Percentiles rank a stretch among this genome's conserved stretches.
Evolutionary conservation across 768 basidiomycete genomes (phyloP).

Genomic region (Leccinum aurantiacum): DNA sequence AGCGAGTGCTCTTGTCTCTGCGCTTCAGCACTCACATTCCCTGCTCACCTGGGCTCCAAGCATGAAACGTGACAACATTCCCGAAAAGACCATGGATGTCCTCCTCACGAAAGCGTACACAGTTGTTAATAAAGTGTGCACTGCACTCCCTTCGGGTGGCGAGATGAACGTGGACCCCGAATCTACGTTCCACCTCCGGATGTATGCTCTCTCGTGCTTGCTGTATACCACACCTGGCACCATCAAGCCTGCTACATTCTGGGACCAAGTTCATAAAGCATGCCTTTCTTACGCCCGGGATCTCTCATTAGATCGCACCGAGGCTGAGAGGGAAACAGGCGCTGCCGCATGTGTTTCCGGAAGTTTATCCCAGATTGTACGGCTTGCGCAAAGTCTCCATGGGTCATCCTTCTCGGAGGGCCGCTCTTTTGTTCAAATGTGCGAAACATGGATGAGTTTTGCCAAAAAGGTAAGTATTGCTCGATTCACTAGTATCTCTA

Average conservation of each 20-base stretch:
- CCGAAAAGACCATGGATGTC: slow-evolving; percentile 55
- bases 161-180: slow-evolving; percentile 12
- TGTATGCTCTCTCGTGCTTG: slow-evolving; percentile 47
- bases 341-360: slow-evolving; percentile 39
- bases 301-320: slow-evolving; percentile 12
- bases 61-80: slow-evolving; percentile 36
- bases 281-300: slow-evolving; percentile 34
- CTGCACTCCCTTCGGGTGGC: slow-evolving; percentile 31
- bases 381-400: slow-evolving; percentile 38
- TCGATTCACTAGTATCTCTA: neutral
- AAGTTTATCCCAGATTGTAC: slow-evolving; percentile 46
- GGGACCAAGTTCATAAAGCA: slow-evolving; percentile 66
- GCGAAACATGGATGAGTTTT: slow-evolving; percentile 70
- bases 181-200: slow-evolving; percentile 39
- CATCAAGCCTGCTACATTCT: slow-evolving; percentile 55
- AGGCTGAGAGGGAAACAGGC: slow-evolving; percentile 28
- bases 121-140: slow-evolving; percentile 39
- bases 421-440: slow-evolving; percentile 57
- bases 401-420: slow-evolving; percentile 45
- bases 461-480: slow-evolving; percentile 55
- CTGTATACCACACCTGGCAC: slow-evolving; percentile 49
- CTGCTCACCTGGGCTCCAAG: slow-evolving; percentile 55
- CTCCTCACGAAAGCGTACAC: slow-evolving; percentile 63
- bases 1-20: slow-evolving; percentile 26
- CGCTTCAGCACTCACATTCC: slow-evolving; percentile 34